Base-by-base conservation (phyloP, 2,329 filamentous ascomycete species). In the Cytospora mali region DNA sequence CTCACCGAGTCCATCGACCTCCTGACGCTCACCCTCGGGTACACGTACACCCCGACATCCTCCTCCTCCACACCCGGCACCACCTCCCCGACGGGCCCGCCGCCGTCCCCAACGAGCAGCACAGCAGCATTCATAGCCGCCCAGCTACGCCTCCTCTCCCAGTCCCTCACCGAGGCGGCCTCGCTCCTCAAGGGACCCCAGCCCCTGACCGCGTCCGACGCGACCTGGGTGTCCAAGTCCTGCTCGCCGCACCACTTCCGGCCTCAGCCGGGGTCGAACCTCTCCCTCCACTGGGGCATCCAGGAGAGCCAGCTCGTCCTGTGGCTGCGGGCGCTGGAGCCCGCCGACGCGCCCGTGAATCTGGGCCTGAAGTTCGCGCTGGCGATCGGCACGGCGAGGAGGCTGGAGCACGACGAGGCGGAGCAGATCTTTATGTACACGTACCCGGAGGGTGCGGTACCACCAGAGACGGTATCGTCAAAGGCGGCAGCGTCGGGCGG, bases 1-100 rank as follows among this genome's bases (percentile, higher is more conserved):
- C 88, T 98, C 68, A 94, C 90, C 65, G 86, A 92, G 70, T 89
- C 91, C 62, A 85, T 97, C 66, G 92, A 96, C 74, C 86, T 96
- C 53, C 87, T 97, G 55, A 86, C 89, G 69, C 84, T 96, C 18
- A 92, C 89, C 51, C 83, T 89, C 29, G 48, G 50, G 27, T 54
- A 60, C 58, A 89, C 88, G 79, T 90, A 89, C 39, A 87, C 88
- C 18, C 85, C 91, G 71, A 63, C 68, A 4, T 55, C 64, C 58
- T 21, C 67, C 56, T 35, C 68, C 28, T n/a, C 53, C 27, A 77
- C 52, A 80, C 85, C 69, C 81, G 83, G 55, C 76, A 78, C 69
- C 84, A 86, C 73, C 82, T 86, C 70, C 80, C 78, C 67, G 80
- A 84, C 54, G 9, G 62, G 83, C 87, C 77, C 75, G 87, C 71